Evolutionary conservation across 1,284 basidiomycete species (phyloP).

Genomic region (Boletus coffeatus): DNA sequence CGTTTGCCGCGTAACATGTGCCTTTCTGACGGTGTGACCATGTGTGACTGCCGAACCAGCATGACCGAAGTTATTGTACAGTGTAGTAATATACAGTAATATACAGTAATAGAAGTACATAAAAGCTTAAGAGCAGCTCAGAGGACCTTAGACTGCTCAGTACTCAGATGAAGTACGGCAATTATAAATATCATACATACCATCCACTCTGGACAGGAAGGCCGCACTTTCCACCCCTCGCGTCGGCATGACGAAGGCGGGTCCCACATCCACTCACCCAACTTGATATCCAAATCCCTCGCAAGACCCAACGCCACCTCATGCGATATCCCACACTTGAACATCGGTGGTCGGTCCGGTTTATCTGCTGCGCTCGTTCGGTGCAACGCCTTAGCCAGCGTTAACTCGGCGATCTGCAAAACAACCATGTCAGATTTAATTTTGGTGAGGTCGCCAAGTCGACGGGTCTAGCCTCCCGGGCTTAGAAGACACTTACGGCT

Average conservation of each 20-base stretch:
- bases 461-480: not conserved
- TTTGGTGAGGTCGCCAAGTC: not conserved
- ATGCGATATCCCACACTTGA: conserved; percentile 73
- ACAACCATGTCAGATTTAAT: not conserved
- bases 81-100: too few relatives aligned
- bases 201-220: too few relatives aligned
- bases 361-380: conserved; percentile 63
- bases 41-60: too few relatives aligned
- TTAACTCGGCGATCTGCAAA: conserved; percentile 44
- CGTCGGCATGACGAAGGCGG: conserved; percentile 19
- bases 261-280: conserved; percentile 72
- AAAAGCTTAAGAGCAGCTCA: too few relatives aligned
- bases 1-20: too few relatives aligned
- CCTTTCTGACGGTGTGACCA: too few relatives aligned
- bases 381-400: conserved; percentile 58
- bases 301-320: conserved; percentile 58
- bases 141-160: too few relatives aligned
- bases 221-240: too few relatives aligned
- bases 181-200: too few relatives aligned
- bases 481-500: conserved; percentile 42
- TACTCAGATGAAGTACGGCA: too few relatives aligned
- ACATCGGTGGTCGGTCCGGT: conserved; percentile 62
- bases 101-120: too few relatives aligned
- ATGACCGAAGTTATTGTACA: too few relatives aligned
- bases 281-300: conserved; percentile 51